Conservation (phyloP, 768 basidiomycete genomes). For the Sporobolomyces pararoseus region DNA sequence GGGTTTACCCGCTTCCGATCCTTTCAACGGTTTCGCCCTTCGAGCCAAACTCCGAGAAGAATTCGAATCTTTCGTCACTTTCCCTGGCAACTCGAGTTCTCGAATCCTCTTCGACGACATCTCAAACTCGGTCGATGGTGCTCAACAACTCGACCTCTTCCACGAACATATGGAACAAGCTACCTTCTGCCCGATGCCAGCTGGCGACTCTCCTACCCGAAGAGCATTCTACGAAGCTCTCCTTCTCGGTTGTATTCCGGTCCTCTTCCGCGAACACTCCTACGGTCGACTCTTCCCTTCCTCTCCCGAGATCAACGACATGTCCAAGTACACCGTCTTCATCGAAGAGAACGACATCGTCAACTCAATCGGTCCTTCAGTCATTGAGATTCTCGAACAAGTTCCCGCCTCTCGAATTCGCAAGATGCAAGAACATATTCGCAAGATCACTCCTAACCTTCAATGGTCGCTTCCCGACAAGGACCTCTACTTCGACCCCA, state of each 20-base stretch:
- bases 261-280: conserved; percentile 38
- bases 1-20: conserved; percentile 36
- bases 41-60: conserved; percentile 26
- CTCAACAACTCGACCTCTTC: conserved; percentile 36
- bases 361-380: conserved; percentile 21
- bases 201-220: conserved; percentile 38
- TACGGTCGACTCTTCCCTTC: conserved; percentile 40
- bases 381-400: conserved; percentile 27
- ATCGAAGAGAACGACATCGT: conserved; percentile 38
- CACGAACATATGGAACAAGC: conserved; percentile 39
- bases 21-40: conserved; percentile 43
- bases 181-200: conserved; percentile 38
- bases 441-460: conserved; percentile 18
- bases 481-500: conserved; percentile 16
- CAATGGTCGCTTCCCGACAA: conserved; percentile 31
- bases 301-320: conserved; percentile 38
- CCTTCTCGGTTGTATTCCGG: conserved; percentile 41
- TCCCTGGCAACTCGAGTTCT: background rate
- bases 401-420: conserved; percentile 17
- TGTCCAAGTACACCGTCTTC: conserved; percentile 32
- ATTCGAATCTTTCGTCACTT: conserved; percentile 15
- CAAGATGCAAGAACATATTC: conserved; percentile 30
- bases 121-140: conserved; percentile 28
- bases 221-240: conserved; percentile 40
- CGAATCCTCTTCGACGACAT: conserved; percentile 40